Conservation (phyloP, 2,329 filamentous ascomycete genomes). For the Waltergamsia citrina region DNA sequence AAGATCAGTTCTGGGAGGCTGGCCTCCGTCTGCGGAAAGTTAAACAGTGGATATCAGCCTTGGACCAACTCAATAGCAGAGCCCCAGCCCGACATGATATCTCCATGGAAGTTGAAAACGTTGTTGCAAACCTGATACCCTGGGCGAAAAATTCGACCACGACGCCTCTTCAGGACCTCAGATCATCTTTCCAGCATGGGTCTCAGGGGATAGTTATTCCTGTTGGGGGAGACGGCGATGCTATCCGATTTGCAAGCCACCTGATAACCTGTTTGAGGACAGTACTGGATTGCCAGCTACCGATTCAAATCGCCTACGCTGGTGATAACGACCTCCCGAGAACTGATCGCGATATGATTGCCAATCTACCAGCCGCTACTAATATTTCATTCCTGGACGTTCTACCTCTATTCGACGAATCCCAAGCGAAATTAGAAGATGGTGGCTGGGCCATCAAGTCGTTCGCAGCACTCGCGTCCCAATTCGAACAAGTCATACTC, state of each 20-base stretch:
- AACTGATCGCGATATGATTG: conserved; percentile 13
- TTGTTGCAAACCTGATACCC: background rate
- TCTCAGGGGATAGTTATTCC: conserved; percentile 25
- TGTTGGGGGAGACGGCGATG: conserved; percentile 14
- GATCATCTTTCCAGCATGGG: conserved; percentile 9
- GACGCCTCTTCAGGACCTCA: conserved; percentile 3
- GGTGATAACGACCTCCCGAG: conserved; percentile 19
- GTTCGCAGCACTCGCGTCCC: conserved; percentile 26
- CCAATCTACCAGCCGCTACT: conserved; percentile 8
- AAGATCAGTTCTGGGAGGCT: conserved; percentile 19
- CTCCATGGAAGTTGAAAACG: background rate
- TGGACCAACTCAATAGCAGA: background rate
- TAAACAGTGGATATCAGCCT: conserved; percentile 8
- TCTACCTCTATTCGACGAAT: conserved; percentile 20
- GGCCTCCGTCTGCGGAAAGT: conserved; percentile 16
- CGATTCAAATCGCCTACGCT: conserved; percentile 25
- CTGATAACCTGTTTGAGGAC: conserved; percentile 19
- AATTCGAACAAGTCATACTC: conserved; percentile 25
- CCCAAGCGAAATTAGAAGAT: conserved; percentile 13
- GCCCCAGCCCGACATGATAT: background rate
- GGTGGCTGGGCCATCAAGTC: conserved; percentile 30
- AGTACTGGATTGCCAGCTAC: conserved; percentile 18
- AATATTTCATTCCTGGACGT: conserved; percentile 22
- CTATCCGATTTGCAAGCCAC: conserved; percentile 24
- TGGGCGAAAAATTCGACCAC: background rate